Conservation (phyloP, 805 yeast species). For the Zygosaccharomyces bisporus region DNA sequence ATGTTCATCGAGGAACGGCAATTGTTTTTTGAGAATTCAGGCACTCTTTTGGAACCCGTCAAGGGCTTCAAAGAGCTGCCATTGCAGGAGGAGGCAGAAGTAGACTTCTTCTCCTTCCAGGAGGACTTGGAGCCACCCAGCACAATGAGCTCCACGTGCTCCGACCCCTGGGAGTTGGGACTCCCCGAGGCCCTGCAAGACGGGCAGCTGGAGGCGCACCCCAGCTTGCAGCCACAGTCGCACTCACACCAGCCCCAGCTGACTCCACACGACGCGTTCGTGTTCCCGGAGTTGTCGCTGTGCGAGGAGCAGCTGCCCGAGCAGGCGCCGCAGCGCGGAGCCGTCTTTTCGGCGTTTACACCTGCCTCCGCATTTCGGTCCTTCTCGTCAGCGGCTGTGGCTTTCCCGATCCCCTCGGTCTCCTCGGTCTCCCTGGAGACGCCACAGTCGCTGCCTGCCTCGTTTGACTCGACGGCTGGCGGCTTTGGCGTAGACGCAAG, state of each 20-base stretch:
- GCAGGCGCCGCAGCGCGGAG: not conserved
- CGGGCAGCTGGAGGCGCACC: not conserved
- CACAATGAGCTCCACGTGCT: not conserved
- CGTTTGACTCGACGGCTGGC: conserved; percentile 1
- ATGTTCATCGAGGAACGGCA: conserved; percentile 7
- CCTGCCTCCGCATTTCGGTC: not conserved
- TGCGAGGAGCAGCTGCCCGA: conserved; percentile 1
- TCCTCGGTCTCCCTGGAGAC: not conserved
- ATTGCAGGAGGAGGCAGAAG: conserved; percentile 1
- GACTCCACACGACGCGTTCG: not conserved
- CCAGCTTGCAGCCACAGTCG: not conserved
- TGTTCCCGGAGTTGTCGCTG: not conserved
- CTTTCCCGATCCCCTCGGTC: not conserved
- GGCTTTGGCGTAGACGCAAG: conserved; percentile 8
- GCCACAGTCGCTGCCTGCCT: not conserved
- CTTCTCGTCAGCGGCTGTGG: not conserved
- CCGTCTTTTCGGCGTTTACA: not conserved
- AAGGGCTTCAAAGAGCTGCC: conserved; percentile 4
- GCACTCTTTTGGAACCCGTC: conserved; percentile 2
- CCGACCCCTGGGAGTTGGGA: not conserved
- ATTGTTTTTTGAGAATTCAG: conserved; percentile 1
- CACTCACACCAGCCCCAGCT: not conserved
- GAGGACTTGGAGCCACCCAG: not conserved
- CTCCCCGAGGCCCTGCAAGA: not conserved
- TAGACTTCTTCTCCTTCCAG: conserved; percentile 4